Base-by-base conservation (phyloP, 1,139 yeast species). In the Nakaseomyces bracarensis region DNA sequence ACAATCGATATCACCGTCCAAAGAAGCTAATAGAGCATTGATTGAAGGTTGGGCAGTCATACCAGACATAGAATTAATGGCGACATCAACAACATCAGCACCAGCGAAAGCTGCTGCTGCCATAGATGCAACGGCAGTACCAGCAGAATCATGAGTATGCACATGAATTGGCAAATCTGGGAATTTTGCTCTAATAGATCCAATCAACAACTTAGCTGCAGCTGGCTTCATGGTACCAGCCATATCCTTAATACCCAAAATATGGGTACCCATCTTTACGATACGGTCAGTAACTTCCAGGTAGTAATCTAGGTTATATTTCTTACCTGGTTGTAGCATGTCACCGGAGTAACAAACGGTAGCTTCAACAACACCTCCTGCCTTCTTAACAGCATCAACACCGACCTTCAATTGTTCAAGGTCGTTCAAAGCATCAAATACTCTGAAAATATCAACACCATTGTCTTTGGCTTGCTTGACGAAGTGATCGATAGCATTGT, bases 331-430 rank as follows among this genome's bases (percentile, higher is more conserved):
- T 67, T 81, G 79, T 58, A 91, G 72, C 98, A 91, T 91, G 66
- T 91, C 99, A 69, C 99, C 99, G 35, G 96, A 86, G 73, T 91
- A 93, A 72, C 99, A 91, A 49, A 91, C 79, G 36, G 99, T 91
- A 42, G 98, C 95, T 70, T 91, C 98, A 50, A 91, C 93, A 42
- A 93, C 97, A 71, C 97, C 99, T 46, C 96, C 96, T 39, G 97
- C 97, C 68, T 87, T 87, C 71, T 79, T 85, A 49, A 89, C 98
- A 20, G 99, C 99, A 58, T 85, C 94, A 43, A 91, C 89, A 71
- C 99, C 99, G 47, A 91, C 98, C 69, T 82, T 80, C 65, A 91
- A 77, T 71, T 93, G 98, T 43, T 89, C 97, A 57, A 93, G 72
- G 65, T 93, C 98, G 67, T 91, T 91, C 63, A 91, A 75, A 20